Percentiles rank a stretch among this genome's conserved stretches.
Conservation (phyloP, 306 rosid genomes). For the Rosa persica region DNA sequence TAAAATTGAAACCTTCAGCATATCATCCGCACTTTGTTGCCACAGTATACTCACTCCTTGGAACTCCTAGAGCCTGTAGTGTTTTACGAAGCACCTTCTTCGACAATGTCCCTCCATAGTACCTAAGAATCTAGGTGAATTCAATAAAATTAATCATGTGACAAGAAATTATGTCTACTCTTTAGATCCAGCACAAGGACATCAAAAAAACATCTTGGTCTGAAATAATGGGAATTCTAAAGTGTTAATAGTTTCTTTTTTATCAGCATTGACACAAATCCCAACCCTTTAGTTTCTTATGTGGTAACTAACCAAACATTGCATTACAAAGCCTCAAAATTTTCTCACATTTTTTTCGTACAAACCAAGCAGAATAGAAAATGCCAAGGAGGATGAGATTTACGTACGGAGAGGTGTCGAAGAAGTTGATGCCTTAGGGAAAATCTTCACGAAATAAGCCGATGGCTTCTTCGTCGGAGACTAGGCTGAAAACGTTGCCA, state of each 20-base stretch:
- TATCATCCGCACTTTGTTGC: constrained; percentile 92
- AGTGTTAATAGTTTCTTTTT: no score
- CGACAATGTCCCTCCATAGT: constrained; percentile 80
- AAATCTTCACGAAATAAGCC: constrained; percentile 74
- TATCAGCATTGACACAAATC: no score
- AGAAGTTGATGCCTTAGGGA: constrained; percentile 79
- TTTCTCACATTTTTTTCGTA: not conserved
- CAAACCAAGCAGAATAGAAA: not conserved
- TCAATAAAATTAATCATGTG: no score
- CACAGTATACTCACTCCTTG: constrained; percentile 68
- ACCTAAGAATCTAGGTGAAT: constrained; percentile 39
- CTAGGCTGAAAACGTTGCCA: constrained; percentile 79
- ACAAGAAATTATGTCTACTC: not conserved
- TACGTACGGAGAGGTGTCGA: constrained; percentile 89
- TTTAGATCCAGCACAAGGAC: not conserved
- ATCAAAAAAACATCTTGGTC: not conserved
- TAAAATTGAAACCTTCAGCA: constrained; percentile 77
- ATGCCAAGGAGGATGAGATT: not conserved
- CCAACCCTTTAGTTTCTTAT: no score
- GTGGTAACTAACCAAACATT: no score
- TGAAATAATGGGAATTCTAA: no score
- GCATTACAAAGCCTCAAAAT: no score
- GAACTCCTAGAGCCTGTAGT: constrained; percentile 67
- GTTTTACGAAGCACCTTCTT: constrained; percentile 80
- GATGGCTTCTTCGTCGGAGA: constrained; percentile 63